Evolutionary conservation across 73 alveolate species (phyloP).

Genomic region (Paramecium primaurelia): DNA sequence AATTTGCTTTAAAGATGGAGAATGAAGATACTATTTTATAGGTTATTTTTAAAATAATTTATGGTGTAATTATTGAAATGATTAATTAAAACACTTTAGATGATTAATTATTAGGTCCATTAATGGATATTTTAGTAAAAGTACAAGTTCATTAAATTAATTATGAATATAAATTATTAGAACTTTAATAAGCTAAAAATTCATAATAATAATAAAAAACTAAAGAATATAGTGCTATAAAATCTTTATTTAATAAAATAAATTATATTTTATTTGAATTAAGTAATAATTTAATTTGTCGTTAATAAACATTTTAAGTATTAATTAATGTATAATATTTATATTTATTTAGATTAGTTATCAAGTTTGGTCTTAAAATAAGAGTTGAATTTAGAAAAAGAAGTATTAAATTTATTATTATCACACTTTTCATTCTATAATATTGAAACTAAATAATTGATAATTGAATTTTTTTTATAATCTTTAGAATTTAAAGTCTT

Average conservation of each 20-base stretch:
- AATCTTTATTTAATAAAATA: not conserved
- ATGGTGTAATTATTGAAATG: constrained; percentile 1
- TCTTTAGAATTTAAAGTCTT: not conserved
- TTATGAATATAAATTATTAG: not conserved
- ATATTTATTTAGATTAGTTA: constrained; percentile 23
- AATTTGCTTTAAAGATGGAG: constrained; percentile 24
- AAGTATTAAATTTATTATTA: not conserved
- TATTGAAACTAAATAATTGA: not conserved
- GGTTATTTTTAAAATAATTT: not conserved
- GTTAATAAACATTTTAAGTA: not conserved
- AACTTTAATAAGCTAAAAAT: not conserved
- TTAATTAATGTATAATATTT: not conserved
- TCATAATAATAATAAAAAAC: not conserved
- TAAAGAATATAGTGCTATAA: not conserved
- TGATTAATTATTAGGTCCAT: not conserved
- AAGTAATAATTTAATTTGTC: not conserved
- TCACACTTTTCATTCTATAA: not conserved
- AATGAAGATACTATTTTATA: not conserved
- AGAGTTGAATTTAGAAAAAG: not conserved
- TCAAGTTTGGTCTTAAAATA: not conserved
- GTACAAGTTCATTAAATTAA: not conserved
- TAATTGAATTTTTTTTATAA: not conserved
- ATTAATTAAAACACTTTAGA: not conserved
- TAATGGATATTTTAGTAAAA: constrained; percentile 11
- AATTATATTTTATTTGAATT: not conserved